phyloP scores from a whole-genome alignment of 2,329 filamentous ascomycete genomes.

The Penicillium sp. region DNA sequence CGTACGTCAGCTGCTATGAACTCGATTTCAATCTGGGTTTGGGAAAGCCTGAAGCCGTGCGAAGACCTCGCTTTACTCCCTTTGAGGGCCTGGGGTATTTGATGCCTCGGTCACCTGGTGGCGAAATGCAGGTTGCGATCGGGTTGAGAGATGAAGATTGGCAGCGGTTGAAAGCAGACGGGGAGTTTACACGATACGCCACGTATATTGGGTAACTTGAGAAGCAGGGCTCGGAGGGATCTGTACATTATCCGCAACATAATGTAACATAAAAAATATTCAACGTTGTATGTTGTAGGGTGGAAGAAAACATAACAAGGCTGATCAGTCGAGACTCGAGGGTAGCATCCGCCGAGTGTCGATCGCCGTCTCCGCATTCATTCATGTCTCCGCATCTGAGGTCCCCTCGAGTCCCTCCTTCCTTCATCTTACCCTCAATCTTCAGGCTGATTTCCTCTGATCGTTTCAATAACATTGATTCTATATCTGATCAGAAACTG shows the following conservation, averaged over 20 bases:
- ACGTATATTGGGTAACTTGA: constrained; percentile 34
- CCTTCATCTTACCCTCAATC: background rate
- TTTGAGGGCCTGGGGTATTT: constrained; percentile 51
- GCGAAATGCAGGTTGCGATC: constrained; percentile 45
- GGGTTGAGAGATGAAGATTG: constrained; percentile 51
- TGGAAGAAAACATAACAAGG: background rate
- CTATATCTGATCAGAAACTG: background rate
- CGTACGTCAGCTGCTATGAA: constrained; percentile 45
- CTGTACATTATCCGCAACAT: background rate
- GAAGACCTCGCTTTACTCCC: constrained; percentile 47
- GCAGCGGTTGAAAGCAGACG: constrained; percentile 43
- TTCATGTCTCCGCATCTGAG: constrained; percentile 18
- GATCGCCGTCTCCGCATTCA: constrained; percentile 19
- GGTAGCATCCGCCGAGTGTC: background rate
- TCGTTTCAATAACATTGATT: background rate
- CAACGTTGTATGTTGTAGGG: too few species aligned
- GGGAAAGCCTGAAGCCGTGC: constrained; percentile 47
- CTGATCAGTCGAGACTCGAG: background rate
- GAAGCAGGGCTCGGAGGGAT: too few species aligned
- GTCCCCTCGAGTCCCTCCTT: background rate
- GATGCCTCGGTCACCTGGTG: constrained; percentile 45
- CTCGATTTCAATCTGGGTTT: constrained; percentile 48
- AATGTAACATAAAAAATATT: background rate
- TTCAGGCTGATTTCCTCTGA: background rate
- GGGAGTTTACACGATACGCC: constrained; percentile 42